Percentiles rank a stretch among this genome's conserved stretches.
Evolutionary conservation across 176 grass and related monocot genomes (phyloP).

Genomic region (maize (Zea mays)): Zm-B73-REFERENCE-NAM-5.0 NC_050101.1:117942501-117943000

Average conservation of each 20-base stretch:
- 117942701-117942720: slow-evolving; percentile 38
- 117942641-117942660: not conserved
- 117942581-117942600: slow-evolving; percentile 28
- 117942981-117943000: slow-evolving; percentile 46
- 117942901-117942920: slow-evolving; percentile 16
- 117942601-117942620: not conserved
- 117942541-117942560: slow-evolving; percentile 45
- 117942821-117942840: not conserved
- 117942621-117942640: not conserved
- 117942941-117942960: slow-evolving; percentile 10
- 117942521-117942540: slow-evolving; percentile 23
- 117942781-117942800: slow-evolving; percentile 1
- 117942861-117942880: slow-evolving; percentile 80
- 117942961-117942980: slow-evolving; percentile 51
- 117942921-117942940: slow-evolving; percentile 22
- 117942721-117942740: slow-evolving; percentile 33
- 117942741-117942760: not conserved
- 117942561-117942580: slow-evolving; percentile 39
- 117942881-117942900: slow-evolving; percentile 63
- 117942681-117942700: slow-evolving; percentile 41
- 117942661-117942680: slow-evolving; percentile 34
- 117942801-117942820: not conserved
- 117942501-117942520: slow-evolving; percentile 44
- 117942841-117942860: slow-evolving; percentile 53
- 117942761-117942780: too few species aligned